phyloP scores from a whole-genome alignment of 192 early-diverging fungal genomes.

The Mortierella alpina region DNA sequence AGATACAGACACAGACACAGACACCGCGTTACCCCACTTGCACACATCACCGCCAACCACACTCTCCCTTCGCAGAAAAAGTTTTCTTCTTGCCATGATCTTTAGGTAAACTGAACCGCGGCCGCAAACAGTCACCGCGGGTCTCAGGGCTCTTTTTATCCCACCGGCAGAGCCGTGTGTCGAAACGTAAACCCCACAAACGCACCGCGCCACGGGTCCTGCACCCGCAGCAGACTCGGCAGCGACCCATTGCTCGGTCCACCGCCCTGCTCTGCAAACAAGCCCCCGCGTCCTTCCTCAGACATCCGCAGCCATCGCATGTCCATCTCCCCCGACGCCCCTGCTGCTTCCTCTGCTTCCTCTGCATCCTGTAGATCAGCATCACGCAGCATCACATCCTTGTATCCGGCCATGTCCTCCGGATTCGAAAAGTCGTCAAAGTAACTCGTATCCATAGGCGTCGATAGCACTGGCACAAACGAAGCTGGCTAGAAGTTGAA shows the following conservation, averaged over 20 bases:
- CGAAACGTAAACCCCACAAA: slow-evolving; percentile 88
- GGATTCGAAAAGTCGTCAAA: slow-evolving; percentile 82
- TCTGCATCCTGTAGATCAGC: slow-evolving; percentile 57
- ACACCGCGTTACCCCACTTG: too few relatives aligned
- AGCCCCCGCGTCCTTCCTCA: not conserved
- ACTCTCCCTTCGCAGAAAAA: too few relatives aligned
- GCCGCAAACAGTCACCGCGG: too few relatives aligned
- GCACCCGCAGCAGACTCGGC: slow-evolving; percentile 57
- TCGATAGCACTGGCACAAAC: slow-evolving; percentile 78
- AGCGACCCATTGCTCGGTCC: slow-evolving; percentile 61
- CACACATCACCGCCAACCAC: too few relatives aligned
- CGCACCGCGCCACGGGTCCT: slow-evolving; percentile 80
- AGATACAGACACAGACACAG: too few relatives aligned
- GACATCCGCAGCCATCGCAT: not conserved
- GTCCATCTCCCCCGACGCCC: not conserved
- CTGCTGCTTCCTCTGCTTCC: slow-evolving; percentile 55
- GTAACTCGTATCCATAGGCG: slow-evolving; percentile 85
- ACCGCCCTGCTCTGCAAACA: slow-evolving; percentile 59
- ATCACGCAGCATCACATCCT: slow-evolving; percentile 57
- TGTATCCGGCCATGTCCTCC: slow-evolving; percentile 70
- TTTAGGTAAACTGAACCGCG: too few relatives aligned
- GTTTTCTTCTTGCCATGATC: too few relatives aligned
- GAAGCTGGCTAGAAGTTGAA: slow-evolving; percentile 61
- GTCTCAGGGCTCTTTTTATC: not conserved
- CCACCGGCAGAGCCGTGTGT: slow-evolving; percentile 21